Base-by-base conservation (phyloP, 176 grass and related monocot genomes). In the Eragrostis curvula region DNA sequence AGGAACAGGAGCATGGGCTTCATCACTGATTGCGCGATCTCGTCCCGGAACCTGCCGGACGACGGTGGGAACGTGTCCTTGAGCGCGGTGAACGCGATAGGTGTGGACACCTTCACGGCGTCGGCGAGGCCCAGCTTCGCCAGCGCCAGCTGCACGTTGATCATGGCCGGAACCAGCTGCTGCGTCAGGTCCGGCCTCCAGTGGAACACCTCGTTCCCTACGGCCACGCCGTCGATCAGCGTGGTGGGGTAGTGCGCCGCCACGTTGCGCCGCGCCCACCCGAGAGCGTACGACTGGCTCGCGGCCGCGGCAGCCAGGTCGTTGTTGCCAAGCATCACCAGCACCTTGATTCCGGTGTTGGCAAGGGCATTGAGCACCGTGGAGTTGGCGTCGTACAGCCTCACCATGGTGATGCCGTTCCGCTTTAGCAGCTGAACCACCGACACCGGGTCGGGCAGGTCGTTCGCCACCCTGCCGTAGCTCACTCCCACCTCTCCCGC, bases 171-270 rank as follows among this genome's bases (percentile, higher is more conserved):
- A 3, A 92, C 62, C 46, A 92, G 90, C 25, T 63, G 11, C 0
- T 30, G 1, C 0, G 62, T 86, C 8, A 78, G 45, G 46, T 79
- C 73, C 7, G 44, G 88, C 67, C 28, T 82, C 6, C 6, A 36
- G 41, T 81, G 66, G 71, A 96, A 92, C 46, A 96, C 93, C 83
- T 96, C 90, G 71, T 96, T 96, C 16, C 90, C 93, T 2, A 96
- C 90, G 18, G 88, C 83, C 0, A 96, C 81, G 77, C 76, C 63
- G 24, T 71, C 41, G 80, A 96, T 93, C 42, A 55, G 83, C 17
- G 93, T 96, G 41, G 85, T 79, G 1, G 90, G 93, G 71, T 84
- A 79, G 85, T 87, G 85, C 1, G 66, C 71, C 2, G 42, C 61
- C 2, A 96, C 68, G 48, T 77, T 89, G 29, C 42, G 18, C 67